These are phyloP conservation scores for Beauveria australis DNA, from an alignment of 2,329 filamentous ascomycete genomes.

Conservation along the genomic window DNA sequence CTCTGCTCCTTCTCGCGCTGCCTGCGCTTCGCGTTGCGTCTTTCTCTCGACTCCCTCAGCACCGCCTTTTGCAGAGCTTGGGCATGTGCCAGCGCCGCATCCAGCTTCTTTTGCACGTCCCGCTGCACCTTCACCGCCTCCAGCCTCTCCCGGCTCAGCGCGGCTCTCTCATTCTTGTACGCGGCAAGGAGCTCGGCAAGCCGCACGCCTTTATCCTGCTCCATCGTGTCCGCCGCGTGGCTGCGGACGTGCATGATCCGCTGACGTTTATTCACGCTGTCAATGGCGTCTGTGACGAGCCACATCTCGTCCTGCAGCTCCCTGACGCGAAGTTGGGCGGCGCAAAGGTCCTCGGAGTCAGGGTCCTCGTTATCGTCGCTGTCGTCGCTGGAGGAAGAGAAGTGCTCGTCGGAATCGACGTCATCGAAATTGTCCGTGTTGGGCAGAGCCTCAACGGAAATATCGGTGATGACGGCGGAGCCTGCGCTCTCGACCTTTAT, in stretches of 20 bases:
- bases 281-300: constrained; percentile 14
- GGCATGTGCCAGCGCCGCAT: constrained; percentile 18
- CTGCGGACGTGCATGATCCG: constrained; percentile 33
- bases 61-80: constrained; percentile 17
- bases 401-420: constrained; percentile 40
- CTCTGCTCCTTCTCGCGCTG: constrained; percentile 26
- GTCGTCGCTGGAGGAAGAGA: constrained; percentile 24
- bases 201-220: constrained; percentile 21
- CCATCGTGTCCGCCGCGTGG: constrained; percentile 24
- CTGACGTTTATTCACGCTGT: constrained; percentile 27
- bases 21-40: constrained; percentile 22
- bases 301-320: constrained; percentile 19
- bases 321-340: constrained; percentile 23
- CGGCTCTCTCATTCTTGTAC: constrained; percentile 35
- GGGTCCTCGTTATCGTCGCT: constrained; percentile 19
- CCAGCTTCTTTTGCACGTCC: constrained; percentile 25
- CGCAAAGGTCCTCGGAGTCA: constrained; percentile 18
- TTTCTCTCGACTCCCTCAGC: constrained; percentile 25
- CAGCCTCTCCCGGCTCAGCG: constrained; percentile 33
- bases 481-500: constrained; percentile 53
- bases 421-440: constrained; percentile 48
- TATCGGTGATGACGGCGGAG: constrained; percentile 49
- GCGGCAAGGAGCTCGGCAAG: constrained; percentile 30
- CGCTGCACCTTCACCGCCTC: constrained; percentile 24
- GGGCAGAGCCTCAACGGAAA: constrained; percentile 49